These are phyloP conservation scores for Colletotrichum incanum DNA, from an alignment of 2,329 filamentous ascomycete species.

Conservation along the genomic window DNA sequence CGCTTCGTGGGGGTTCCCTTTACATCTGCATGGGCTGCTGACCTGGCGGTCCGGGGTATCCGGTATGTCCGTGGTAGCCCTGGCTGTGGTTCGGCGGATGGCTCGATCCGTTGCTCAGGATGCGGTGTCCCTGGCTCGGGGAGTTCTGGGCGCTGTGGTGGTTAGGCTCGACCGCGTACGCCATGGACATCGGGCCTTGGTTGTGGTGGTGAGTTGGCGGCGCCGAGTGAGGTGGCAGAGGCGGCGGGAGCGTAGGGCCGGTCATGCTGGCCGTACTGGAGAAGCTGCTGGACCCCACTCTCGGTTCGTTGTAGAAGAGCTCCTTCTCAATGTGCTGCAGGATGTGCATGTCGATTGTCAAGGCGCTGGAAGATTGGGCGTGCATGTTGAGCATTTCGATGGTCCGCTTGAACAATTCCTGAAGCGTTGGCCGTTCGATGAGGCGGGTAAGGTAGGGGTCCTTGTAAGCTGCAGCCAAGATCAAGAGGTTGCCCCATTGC, in stretches of 20 bases:
- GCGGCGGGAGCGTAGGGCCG: conserved; percentile 7
- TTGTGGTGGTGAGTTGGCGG: conserved; percentile 13
- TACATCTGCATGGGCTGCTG: conserved; percentile 30
- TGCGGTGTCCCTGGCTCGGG: conserved; percentile 28
- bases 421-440: conserved; percentile 70
- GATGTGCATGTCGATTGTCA: conserved; percentile 82
- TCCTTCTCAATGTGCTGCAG: conserved; percentile 70
- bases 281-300: conserved; percentile 54
- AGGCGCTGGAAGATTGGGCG: conserved; percentile 80
- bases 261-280: conserved; percentile 56
- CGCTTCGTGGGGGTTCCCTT: neutral
- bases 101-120: conserved; percentile 19
- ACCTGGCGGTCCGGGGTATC: neutral
- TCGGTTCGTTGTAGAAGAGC: conserved; percentile 55
- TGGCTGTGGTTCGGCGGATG: conserved; percentile 22
- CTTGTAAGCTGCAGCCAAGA: conserved; percentile 86
- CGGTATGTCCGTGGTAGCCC: conserved; percentile 19
- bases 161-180: conserved; percentile 30
- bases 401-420: conserved; percentile 78
- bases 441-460: conserved; percentile 74
- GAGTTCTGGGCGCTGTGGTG: conserved; percentile 38
- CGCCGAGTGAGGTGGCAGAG: conserved; percentile 21
- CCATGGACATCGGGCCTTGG: conserved; percentile 34
- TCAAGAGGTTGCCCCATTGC: conserved; percentile 96
- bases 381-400: conserved; percentile 82